A percentile compares a stretch with the other conserved stretches of the same genome.
Evolutionary conservation across 2,329 filamentous ascomycete species (phyloP).

Genomic region (Dactylonectria macrodidyma): DNA sequence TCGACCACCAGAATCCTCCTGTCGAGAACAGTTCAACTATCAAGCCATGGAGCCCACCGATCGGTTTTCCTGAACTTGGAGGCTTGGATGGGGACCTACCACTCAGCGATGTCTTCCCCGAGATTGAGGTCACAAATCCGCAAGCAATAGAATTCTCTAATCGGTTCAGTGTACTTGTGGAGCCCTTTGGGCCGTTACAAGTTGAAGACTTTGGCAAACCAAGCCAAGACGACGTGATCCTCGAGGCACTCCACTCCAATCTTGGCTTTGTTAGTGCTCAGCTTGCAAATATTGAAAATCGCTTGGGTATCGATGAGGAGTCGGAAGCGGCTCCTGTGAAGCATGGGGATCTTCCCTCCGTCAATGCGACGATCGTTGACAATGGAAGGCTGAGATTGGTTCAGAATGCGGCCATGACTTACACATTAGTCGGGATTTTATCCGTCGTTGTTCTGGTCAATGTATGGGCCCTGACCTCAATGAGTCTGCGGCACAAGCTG

Average conservation of each 20-base stretch:
- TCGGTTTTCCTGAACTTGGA: background rate
- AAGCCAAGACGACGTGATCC: background rate
- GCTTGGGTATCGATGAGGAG: background rate
- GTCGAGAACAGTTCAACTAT: background rate
- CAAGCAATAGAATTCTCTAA: background rate
- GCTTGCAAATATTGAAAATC: slow-evolving; percentile 6
- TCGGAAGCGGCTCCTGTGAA: background rate
- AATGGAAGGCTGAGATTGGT: background rate
- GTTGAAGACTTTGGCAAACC: background rate
- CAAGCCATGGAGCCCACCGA: background rate
- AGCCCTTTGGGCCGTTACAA: background rate
- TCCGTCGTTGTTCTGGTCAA: background rate
- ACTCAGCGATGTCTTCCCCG: background rate
- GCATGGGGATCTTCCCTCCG: background rate
- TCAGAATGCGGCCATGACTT: background rate
- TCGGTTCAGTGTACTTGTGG: background rate
- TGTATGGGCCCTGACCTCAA: background rate
- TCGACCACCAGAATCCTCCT: slow-evolving; percentile 9
- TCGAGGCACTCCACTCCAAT: background rate
- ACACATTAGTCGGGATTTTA: background rate
- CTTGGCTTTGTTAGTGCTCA: slow-evolving; percentile 1
- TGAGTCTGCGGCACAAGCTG: background rate
- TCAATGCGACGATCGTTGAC: background rate
- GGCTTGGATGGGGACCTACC: background rate
- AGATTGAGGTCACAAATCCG: background rate